These are phyloP conservation scores for Ceratobasidium sp. DNA, from an alignment of 1,284 basidiomycete genomes.

Conservation along the genomic window DNA sequence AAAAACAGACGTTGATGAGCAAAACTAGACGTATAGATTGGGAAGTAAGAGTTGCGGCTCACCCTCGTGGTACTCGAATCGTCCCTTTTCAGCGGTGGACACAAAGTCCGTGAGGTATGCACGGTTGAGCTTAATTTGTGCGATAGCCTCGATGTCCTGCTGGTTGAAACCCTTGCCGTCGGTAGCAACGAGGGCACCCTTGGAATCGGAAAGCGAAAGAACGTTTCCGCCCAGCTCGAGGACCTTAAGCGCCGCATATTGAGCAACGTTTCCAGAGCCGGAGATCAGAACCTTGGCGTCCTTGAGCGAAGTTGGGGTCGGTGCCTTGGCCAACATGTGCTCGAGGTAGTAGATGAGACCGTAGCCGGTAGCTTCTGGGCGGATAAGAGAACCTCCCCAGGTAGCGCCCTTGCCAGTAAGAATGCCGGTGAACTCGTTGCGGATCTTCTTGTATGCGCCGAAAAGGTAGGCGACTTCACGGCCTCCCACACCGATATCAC, in stretches of 20 bases:
- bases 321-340: conserved; percentile 61
- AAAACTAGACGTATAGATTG: not conserved
- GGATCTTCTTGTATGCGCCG: conserved; percentile 78
- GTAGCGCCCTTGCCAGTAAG: conserved; percentile 80
- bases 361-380: conserved; percentile 79
- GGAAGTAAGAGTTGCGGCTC: conserved; percentile 45
- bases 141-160: conserved; percentile 67
- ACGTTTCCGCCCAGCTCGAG: conserved; percentile 81
- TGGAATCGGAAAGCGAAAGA: conserved; percentile 82
- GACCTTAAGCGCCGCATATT: conserved; percentile 83
- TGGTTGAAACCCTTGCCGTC: conserved; percentile 66
- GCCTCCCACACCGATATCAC: conserved; percentile 77
- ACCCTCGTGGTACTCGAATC: conserved; percentile 75
- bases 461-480: conserved; percentile 78
- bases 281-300: conserved; percentile 71
- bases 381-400: conserved; percentile 79
- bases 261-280: conserved; percentile 78
- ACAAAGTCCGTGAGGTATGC: conserved; percentile 66
- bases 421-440: conserved; percentile 80
- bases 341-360: conserved; percentile 83
- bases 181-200: conserved; percentile 72
- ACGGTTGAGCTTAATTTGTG: conserved; percentile 71
- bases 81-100: conserved; percentile 51
- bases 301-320: conserved; percentile 58
- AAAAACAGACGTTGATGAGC: conserved; percentile 18